phyloP scores from a whole-genome alignment of 2,329 filamentous ascomycete genomes.

The Diplodia seriata region DNA sequence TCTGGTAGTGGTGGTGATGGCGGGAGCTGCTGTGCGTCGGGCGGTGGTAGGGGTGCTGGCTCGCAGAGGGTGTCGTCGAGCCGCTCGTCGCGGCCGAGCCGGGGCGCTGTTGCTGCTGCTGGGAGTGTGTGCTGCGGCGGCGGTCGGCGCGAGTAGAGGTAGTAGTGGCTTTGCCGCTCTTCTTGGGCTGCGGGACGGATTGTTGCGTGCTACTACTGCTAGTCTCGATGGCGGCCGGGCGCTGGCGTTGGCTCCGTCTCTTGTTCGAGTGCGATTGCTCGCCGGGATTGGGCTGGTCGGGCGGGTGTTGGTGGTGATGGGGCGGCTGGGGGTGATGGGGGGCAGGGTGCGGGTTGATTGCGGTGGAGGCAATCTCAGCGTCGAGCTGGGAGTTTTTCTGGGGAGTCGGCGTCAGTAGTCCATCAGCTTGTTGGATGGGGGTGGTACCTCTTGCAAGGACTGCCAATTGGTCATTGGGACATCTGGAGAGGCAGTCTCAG shows the following conservation, averaged over 20 bases:
- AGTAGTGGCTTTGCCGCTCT: background rate
- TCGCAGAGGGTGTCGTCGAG: background rate
- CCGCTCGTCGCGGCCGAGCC: background rate
- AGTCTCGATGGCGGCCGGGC: background rate
- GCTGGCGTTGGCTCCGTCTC: background rate
- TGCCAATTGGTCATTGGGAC: constrained; percentile 3
- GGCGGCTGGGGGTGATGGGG: background rate
- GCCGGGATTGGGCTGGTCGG: background rate
- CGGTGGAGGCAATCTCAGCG: background rate
- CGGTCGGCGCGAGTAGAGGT: background rate
- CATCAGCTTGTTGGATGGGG: too few species aligned
- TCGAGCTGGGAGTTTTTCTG: background rate
- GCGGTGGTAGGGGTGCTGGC: background rate
- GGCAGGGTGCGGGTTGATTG: background rate
- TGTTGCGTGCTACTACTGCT: background rate
- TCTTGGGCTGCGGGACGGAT: background rate
- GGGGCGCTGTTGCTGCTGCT: background rate
- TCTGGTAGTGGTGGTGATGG: background rate
- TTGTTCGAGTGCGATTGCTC: background rate
- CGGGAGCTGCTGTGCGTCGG: background rate
- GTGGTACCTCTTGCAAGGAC: background rate
- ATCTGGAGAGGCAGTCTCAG: background rate
- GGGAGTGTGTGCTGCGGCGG: background rate
- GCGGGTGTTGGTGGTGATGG: background rate
- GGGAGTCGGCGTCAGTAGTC: background rate